Conservation (phyloP, 768 basidiomycete species). For the Boletales sp. region DNA sequence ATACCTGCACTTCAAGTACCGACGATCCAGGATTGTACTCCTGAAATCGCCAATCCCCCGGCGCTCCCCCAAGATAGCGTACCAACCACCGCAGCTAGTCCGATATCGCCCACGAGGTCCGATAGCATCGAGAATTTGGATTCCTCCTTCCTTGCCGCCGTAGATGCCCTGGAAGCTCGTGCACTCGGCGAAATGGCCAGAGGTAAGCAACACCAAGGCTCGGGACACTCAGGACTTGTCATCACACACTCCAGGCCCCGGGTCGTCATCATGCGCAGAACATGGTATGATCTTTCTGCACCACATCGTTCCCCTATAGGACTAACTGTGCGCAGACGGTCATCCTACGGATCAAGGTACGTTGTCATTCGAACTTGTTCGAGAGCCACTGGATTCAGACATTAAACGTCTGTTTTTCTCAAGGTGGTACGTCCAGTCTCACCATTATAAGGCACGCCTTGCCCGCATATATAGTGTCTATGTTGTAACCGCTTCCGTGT, state of each 20-base stretch:
- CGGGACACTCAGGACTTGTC: neutral
- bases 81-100: conserved; percentile 8
- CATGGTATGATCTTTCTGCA: conserved; percentile 6
- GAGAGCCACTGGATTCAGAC: neutral
- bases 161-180: conserved; percentile 46
- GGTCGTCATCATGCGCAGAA: neutral
- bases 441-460: neutral
- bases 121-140: conserved; percentile 19
- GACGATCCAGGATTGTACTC: neutral
- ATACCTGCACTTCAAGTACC: conserved; percentile 29
- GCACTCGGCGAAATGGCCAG: conserved; percentile 8
- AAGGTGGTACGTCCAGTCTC: conserved; percentile 18
- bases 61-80: neutral
- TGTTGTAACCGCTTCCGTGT: neutral
- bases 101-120: conserved; percentile 5
- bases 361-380: conserved; percentile 1
- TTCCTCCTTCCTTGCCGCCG: conserved; percentile 29
- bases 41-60: neutral
- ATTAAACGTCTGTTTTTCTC: neutral
- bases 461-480: conserved; percentile 1
- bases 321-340: conserved; percentile 10
- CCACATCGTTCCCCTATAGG: neutral
- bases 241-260: neutral
- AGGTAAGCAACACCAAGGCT: conserved; percentile 8
- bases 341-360: conserved; percentile 3